Evolutionary conservation across 225 moss, liverwort and hornwort genomes (phyloP), one percentile per base, ranked within the genome.

Genomic region (Physcomitrium patens): DNA sequence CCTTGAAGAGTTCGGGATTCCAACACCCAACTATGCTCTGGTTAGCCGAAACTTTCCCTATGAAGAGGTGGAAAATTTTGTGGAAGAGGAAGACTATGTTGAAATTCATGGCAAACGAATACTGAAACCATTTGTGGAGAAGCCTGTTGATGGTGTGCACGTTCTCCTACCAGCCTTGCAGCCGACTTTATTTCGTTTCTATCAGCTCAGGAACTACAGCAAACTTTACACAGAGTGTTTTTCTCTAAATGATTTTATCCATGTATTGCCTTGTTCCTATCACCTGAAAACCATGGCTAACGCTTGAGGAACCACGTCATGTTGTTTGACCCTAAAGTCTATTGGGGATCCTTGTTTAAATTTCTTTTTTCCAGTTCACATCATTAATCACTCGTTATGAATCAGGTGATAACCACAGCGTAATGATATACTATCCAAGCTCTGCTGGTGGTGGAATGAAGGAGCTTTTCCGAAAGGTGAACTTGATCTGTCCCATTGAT

Each of bases 371-470:
- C 43, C 46, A 20, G 53, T 60, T 69, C 44, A 66, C 42, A 14
- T 70, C 69, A 77, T 77, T 57, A 80, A 44, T 56, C 50, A 31
- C 18, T 74, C 45, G 18, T 57, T 23, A 23, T 18, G 67, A 73
- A 70, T 67, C 78, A 99, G 99, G 99, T 79, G 99, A 99, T 77
- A 89, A 99, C 68, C 99, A 99, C 71, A 81, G 95, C 65, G 99
- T 99, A 37, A 99, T 99, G 99, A 99, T 99, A 62, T 99, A 99
- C 76, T 99, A 99, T 73, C 99, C 99, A 81, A 99, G 95, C 81
- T 92, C 99, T 86, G 99, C 99, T 81, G 99, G 99, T 60, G 99
- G 99, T 76, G 99, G 99, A 49, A 99, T 95, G 99, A 99, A 99
- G 81, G 99, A 99, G 84, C 82, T 99, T 42, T 99, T 99, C 70